Evolutionary conservation across 371 early-diverging fungal species (phyloP).

Genomic region (Lichtheimia hyalospora): DNA sequence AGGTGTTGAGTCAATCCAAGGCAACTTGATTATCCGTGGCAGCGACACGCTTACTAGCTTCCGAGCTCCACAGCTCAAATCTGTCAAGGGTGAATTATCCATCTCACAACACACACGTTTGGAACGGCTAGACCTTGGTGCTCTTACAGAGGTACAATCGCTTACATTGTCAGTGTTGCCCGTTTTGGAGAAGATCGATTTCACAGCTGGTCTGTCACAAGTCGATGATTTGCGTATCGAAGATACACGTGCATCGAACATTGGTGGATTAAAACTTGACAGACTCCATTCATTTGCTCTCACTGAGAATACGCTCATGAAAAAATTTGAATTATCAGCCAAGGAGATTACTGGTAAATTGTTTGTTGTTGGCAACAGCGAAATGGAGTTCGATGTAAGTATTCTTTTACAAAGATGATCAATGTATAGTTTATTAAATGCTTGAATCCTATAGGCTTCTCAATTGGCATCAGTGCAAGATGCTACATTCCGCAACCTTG

Average conservation of each 20-base stretch:
- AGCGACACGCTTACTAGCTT: slow-evolving; percentile 39
- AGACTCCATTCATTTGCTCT: slow-evolving; percentile 38
- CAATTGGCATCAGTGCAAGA: slow-evolving; percentile 29
- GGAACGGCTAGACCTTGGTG: slow-evolving; percentile 36
- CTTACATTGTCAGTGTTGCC: slow-evolving; percentile 47
- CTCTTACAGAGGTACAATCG: slow-evolving; percentile 30
- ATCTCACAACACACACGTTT: slow-evolving; percentile 50
- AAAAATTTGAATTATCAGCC: slow-evolving; percentile 41
- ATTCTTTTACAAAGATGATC: slow-evolving; percentile 4
- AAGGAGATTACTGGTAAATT: slow-evolving; percentile 40
- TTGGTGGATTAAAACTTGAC: slow-evolving; percentile 42
- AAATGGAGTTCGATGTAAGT: slow-evolving; percentile 28
- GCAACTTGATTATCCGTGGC: slow-evolving; percentile 41
- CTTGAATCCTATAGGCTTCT: slow-evolving; percentile 19
- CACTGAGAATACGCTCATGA: slow-evolving; percentile 53
- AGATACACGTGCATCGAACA: slow-evolving; percentile 44
- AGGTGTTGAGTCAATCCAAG: slow-evolving; percentile 40
- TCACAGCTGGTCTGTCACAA: slow-evolving; percentile 44
- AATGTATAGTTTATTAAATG: not conserved
- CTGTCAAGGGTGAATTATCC: slow-evolving; percentile 41
- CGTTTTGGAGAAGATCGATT: slow-evolving; percentile 40
- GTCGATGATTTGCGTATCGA: slow-evolving; percentile 38
- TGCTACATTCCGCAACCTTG: slow-evolving; percentile 47
- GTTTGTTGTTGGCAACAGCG: slow-evolving; percentile 45
- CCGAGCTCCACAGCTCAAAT: slow-evolving; percentile 42